Base-by-base conservation (phyloP, 129 eudicot species). In the Kitagawia praeruptora region DNA sequence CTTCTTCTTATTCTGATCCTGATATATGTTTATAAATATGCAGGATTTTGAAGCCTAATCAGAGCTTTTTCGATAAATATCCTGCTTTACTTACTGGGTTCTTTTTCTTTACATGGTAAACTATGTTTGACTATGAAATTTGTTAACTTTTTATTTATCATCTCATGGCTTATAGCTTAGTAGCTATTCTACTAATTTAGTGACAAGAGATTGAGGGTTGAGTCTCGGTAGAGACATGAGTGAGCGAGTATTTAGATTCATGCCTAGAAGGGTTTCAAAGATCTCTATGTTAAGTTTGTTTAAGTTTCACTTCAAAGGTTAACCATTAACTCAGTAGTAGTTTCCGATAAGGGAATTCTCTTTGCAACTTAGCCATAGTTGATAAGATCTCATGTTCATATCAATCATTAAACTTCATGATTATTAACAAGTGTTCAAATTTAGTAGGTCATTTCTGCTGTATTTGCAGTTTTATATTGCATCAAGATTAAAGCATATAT, bases 71-170 rank as follows among this genome's bases (percentile, higher is more conserved):
- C 14, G 88, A 85, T 61, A 82, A 79, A 78, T 83, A 49, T 66
- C 93, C 93, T 9, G 86, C 85, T 80, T 75, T 89, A 28, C 80
- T 89, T 25, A 89, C 93, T 0, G 90, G 88, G 76, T 89, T 89
- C 84, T 89, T 89, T 80, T 89, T 86, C 93, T 89, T 89, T 77
- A 70, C 87, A 67, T 89, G 93, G 93, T 89, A 72, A 82, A 89
- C 64, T 39, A 40, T 54, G 13, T 34, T 3, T 16, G 54, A 14
- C 6, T 14, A 9, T 76, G 46, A 18, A 19, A 42, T 16, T 28
- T 14, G 34, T 16, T 10, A 53, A 18, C 45, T 49, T 76, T 73
- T 0, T 13, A 23, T 42, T 9, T 10, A 12, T 38, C 2, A 54
- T 58, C 4, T 58, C 31, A 9, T n/a, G 15, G 14, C 67, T 23